Evolutionary conservation across 768 basidiomycete species (phyloP).

Genomic region (Amanita pseudoporphyria): DNA sequence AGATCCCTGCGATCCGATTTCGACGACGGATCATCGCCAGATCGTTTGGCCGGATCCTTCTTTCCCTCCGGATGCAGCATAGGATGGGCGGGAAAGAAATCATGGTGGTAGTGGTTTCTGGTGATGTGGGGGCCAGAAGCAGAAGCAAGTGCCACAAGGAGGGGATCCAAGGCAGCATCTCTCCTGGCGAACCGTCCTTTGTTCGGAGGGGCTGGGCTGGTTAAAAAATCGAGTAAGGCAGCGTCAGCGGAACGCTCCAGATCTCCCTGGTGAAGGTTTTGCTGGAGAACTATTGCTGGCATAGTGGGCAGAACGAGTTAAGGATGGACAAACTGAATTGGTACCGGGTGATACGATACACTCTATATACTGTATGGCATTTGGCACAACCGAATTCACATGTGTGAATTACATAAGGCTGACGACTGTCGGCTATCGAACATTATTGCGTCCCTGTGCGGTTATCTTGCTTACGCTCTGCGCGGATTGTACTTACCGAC

Average conservation of each 20-base stretch:
- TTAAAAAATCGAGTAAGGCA: slow-evolving; percentile 57
- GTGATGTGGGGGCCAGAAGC: slow-evolving; percentile 73
- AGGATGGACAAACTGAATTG: no score
- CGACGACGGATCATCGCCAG: slow-evolving; percentile 28
- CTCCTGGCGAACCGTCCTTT: slow-evolving; percentile 42
- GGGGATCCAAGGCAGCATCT: slow-evolving; percentile 69
- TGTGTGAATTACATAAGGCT: not conserved
- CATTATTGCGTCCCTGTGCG: not conserved
- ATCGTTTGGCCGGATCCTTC: slow-evolving; percentile 52
- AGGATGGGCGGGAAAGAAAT: slow-evolving; percentile 55
- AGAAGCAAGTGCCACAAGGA: slow-evolving; percentile 68
- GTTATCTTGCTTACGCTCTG: no score
- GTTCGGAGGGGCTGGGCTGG: slow-evolving; percentile 36
- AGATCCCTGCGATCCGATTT: slow-evolving; percentile 36
- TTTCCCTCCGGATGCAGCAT: slow-evolving; percentile 41
- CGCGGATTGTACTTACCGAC: no score
- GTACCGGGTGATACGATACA: no score
- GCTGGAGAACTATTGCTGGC: slow-evolving; percentile 12
- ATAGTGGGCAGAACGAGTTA: slow-evolving; percentile 5
- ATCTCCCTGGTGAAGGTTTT: slow-evolving; percentile 16
- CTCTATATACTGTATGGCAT: no score
- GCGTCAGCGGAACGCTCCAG: slow-evolving; percentile 35
- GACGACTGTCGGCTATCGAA: not conserved
- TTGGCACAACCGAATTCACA: not conserved
- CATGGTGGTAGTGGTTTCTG: slow-evolving; percentile 80